Evolutionary conservation across 2,329 filamentous ascomycete species (phyloP), one percentile per base, ranked within the genome.

Genomic region (Ceratocystis harringtonii): DNA sequence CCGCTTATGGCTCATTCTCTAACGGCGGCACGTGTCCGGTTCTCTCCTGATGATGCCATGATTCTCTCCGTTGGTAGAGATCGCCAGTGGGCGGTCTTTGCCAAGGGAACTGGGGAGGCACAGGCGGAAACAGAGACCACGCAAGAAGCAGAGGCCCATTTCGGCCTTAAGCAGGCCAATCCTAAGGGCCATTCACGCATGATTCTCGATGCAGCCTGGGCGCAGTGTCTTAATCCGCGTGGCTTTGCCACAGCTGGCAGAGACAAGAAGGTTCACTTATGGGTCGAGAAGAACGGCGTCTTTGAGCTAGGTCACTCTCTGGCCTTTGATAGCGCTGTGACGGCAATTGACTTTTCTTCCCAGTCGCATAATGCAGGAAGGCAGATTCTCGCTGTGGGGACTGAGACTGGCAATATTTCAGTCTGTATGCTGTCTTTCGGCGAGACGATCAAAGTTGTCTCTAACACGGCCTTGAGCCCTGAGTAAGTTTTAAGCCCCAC

Each of bases 41-140:
- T 97, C 76, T 92, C 89, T 0, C 72, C 75, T 0, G 87, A 92
- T 70, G 89, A 94, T 72, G 74, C 73, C 8, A 86, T 84, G 68
- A 79, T 99, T 17, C 80, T 99, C 1, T 96, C 90, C 68, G 92
- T 96, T 1, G 92, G 94, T 1, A 80, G 94, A 67, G 94, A 99
- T 74, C 81, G 94, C 12, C 90, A 95, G 74, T 99, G 92, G 91
- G 86, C 85, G 0, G 78, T 97, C 0, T 99, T 92, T 73, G 77
- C 83, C 70, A 79, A 84, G 48, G 76, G 76, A 43, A 72, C 22
- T 28, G 48, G 48, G 8, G 22, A 28, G 48, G 12, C 48, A 28
- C 19, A 28, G 48, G 22, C 19, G 1, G 48, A 25, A 25, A 15
- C 48, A 52, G 48, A 52, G 8, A 8, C 48, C 19, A 52, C 15